These are phyloP conservation scores for Penstemon newberryi DNA, from an alignment of 257 asterid genomes.

Conservation along the genomic window DNA sequence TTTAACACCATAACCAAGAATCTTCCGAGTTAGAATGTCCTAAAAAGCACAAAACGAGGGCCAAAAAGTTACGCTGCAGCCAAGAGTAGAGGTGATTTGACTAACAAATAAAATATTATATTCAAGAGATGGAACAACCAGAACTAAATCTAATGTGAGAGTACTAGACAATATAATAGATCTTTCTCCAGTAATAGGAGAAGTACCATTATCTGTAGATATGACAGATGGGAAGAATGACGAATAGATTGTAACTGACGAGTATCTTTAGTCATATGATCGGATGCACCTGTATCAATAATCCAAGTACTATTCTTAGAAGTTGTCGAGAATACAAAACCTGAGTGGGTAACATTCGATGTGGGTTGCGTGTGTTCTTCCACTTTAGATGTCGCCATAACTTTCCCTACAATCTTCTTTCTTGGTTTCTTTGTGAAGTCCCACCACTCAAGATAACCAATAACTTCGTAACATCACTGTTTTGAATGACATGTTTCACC, in stretches of 20 bases:
- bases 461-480: not conserved
- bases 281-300: too few species aligned
- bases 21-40: conserved; percentile 22
- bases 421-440: conserved; percentile 8
- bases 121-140: conserved; percentile 20
- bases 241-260: too few species aligned
- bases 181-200: too few species aligned
- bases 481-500: conserved; percentile 12
- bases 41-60: conserved; percentile 25
- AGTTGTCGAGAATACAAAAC: too few species aligned
- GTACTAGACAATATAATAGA: not conserved
- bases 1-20: conserved; percentile 31
- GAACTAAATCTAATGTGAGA: not conserved
- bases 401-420: conserved; percentile 8
- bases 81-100: not conserved
- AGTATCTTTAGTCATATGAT: too few species aligned
- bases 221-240: too few species aligned
- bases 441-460: conserved; percentile 25
- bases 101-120: conserved; percentile 13
- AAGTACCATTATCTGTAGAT: too few species aligned
- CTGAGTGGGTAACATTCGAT: not conserved
- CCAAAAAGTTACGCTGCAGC: conserved; percentile 22
- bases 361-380: not conserved
- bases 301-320: too few species aligned
- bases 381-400: not conserved